Evolutionary conservation across 1,139 yeast genomes (phyloP).

Genomic region (Eremothecium sinecaudum): DNA sequence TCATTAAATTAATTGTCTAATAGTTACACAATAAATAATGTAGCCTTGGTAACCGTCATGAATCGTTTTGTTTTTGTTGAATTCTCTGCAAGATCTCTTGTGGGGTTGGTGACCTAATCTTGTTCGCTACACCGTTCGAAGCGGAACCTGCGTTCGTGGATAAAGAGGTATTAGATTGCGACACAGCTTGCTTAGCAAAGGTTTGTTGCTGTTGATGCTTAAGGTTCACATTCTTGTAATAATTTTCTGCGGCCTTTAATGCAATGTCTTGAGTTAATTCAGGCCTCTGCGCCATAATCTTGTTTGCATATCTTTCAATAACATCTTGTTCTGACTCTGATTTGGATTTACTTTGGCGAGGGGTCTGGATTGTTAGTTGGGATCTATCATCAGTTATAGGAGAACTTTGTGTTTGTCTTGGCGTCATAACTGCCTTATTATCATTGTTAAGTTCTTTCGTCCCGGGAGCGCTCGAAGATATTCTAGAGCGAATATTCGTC

Average conservation of each 20-base stretch:
- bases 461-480: constrained; percentile 6
- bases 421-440: not conserved
- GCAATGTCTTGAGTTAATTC: constrained; percentile 27
- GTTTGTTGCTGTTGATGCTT: constrained; percentile 16
- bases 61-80: constrained; percentile 18
- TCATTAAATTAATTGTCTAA: not conserved
- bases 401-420: constrained; percentile 7
- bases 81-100: constrained; percentile 29
- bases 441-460: constrained; percentile 2
- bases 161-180: constrained; percentile 1
- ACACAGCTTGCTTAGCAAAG: constrained; percentile 1
- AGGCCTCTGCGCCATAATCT: constrained; percentile 27
- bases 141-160: not conserved
- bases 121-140: constrained; percentile 5
- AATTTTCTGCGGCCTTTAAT: constrained; percentile 29
- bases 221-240: constrained; percentile 16
- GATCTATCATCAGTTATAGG: constrained; percentile 7
- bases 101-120: constrained; percentile 27
- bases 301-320: constrained; percentile 27
- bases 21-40: not conserved
- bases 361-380: constrained; percentile 12
- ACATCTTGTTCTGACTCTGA: constrained; percentile 24
- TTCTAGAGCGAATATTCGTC: not conserved
- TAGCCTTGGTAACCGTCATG: not conserved
- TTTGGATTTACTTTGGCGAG: constrained; percentile 11